Base-by-base conservation (phyloP, 768 basidiomycete genomes). In the Pleurotus sapidus region DNA sequence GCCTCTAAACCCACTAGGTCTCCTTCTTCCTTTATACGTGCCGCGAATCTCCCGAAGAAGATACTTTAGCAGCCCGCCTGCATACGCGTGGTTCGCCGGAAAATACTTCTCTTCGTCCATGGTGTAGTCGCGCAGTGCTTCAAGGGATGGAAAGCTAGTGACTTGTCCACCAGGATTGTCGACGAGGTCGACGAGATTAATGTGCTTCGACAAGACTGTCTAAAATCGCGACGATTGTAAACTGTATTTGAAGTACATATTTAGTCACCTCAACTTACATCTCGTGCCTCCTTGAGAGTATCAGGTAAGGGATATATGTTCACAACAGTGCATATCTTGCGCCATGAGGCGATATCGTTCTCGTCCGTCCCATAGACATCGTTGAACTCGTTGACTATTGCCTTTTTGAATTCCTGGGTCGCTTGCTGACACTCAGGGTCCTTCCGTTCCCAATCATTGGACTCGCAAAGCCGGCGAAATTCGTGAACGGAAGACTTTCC, bases 161-260 rank as follows among this genome's bases (percentile, higher is more conserved):
- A 69, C 55, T 0, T 50, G 55, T 1, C 20, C 17, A 6, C 45
- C 34, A 4, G 48, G 50, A 4, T 61, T 59, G 51, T 75, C 68
- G 5, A 73, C 63, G 8, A 78, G 58, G 57, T 78, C 77, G 3
- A 76, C 69, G 15, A 77, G 62, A 58, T 78, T 78, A 38, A 77
- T 75, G 51, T 74, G 68, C 0, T 65, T 68, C 11, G 49, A 50
- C 12, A 55, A 42, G 4, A 76, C 68, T 3, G 60, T 63, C 73
- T 74, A 18, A 12, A 42, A 34, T 11, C 8, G 3, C 5, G 39
- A 23, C n/a, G 27, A 51, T 8, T 23, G 5, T 15, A n/a, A 24
- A 15, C 18, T 9, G 9, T 23, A 4, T 8, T 14, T 30, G 12
- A 7, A 18, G 8, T 24, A 3, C 5, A 14, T 20, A 34, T 34